These are phyloP conservation scores for Daldinia grandis DNA, from an alignment of 495 filamentous ascomycete genomes.

Conservation along the genomic window DNA sequence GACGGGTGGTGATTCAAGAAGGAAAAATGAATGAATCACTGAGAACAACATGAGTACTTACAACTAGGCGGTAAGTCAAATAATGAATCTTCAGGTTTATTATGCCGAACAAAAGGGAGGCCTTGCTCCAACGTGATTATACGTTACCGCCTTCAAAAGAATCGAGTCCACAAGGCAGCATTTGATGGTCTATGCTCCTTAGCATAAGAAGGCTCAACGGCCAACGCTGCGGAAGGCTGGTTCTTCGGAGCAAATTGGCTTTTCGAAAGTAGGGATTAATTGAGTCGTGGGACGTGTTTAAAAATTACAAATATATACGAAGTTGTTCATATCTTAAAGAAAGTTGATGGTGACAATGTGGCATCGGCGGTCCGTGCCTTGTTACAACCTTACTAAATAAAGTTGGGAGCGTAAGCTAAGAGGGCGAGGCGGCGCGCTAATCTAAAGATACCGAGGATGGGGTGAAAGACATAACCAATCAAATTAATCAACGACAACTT, in stretches of 20 bases:
- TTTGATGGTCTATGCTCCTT: conserved; percentile 11
- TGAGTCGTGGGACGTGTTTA: not conserved
- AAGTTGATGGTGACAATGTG: conserved; percentile 11
- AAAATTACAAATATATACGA: not conserved
- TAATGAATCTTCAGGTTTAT: not conserved
- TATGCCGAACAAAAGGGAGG: not conserved
- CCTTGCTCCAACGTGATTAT: not conserved
- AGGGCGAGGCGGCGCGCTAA: conserved; percentile 4
- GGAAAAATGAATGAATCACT: not conserved
- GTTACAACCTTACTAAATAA: conserved; percentile 3
- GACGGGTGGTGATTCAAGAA: not conserved
- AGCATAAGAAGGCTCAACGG: not conserved
- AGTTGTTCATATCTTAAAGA: conserved; percentile 1
- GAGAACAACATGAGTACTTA: conserved; percentile 34
- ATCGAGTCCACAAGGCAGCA: conserved; percentile 14
- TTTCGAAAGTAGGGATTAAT: not conserved
- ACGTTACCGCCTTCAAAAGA: not conserved
- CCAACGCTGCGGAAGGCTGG: conserved; percentile 1
- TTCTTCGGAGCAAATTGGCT: conserved; percentile 8
- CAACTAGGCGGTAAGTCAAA: not conserved
- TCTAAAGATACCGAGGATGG: not conserved
- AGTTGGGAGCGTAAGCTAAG: not conserved
- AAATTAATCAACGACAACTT: conserved; percentile 15
- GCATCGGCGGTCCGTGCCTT: conserved; percentile 5
- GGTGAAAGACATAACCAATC: conserved; percentile 12